phyloP scores from a whole-genome alignment of 768 basidiomycete species.

The Dictyophora rubrovolvata region DNA sequence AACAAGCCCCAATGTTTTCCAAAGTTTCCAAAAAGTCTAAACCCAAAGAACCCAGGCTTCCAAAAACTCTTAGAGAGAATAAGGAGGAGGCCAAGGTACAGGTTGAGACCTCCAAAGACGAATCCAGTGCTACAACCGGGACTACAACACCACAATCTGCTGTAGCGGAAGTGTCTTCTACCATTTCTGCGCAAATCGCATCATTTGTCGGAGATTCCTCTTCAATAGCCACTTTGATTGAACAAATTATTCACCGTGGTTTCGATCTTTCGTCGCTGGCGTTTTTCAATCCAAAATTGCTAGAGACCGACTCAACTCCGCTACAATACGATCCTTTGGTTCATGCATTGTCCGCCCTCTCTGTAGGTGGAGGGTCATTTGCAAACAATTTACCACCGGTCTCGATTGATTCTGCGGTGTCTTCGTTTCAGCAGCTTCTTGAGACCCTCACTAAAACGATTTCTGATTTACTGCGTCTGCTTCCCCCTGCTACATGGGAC shows the following conservation, averaged over 20 bases:
- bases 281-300: slow-evolving; percentile 62
- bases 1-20: slow-evolving; percentile 67
- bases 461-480: slow-evolving; percentile 72
- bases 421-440: slow-evolving; percentile 79
- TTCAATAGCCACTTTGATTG: slow-evolving; percentile 54
- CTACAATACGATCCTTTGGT: slow-evolving; percentile 79
- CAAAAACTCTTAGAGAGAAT: slow-evolving; percentile 5
- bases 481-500: slow-evolving; percentile 84
- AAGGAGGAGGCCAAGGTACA: slow-evolving; percentile 40
- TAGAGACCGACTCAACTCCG: slow-evolving; percentile 70
- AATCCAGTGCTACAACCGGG: slow-evolving; percentile 16
- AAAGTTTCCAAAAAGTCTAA: slow-evolving; percentile 73
- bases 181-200: slow-evolving; percentile 30
- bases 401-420: slow-evolving; percentile 84
- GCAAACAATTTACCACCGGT: slow-evolving; percentile 76
- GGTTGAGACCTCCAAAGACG: slow-evolving; percentile 39
- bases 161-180: slow-evolving; percentile 14
- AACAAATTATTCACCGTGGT: slow-evolving; percentile 44
- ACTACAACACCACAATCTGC: not conserved
- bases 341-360: slow-evolving; percentile 76
- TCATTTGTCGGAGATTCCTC: slow-evolving; percentile 38
- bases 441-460: slow-evolving; percentile 87
- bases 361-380: slow-evolving; percentile 77
- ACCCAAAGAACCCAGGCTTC: slow-evolving; percentile 6
- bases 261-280: slow-evolving; percentile 62